These are phyloP conservation scores for Salvia splendens DNA, from an alignment of 257 asterid species.

Conservation along the genomic window DNA sequence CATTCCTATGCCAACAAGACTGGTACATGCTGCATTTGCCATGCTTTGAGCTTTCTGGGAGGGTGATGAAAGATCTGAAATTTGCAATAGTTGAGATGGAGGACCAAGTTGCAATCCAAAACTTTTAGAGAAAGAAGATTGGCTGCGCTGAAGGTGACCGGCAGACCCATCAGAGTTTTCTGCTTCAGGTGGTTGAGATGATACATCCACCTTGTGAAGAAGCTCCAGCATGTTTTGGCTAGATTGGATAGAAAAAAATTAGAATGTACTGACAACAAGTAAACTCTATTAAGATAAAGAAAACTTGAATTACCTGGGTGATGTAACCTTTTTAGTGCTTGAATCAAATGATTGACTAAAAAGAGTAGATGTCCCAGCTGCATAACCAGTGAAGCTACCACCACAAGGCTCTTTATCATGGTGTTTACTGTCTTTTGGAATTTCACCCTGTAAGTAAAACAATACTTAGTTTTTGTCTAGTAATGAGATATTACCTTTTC, in stretches of 20 bases:
- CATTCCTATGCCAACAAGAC: conserved; percentile 45
- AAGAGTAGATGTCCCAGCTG: conserved; percentile 40
- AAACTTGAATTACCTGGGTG: conserved; percentile 52
- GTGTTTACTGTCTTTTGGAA: conserved; percentile 47
- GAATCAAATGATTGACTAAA: conserved; percentile 48
- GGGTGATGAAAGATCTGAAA: conserved; percentile 46
- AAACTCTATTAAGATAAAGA: conserved; percentile 11
- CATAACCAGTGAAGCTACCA: conserved; percentile 44
- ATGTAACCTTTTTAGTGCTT: conserved; percentile 42
- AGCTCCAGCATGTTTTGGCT: conserved; percentile 95
- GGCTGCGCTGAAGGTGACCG: conserved; percentile 52
- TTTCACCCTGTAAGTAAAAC: conserved; percentile 55
- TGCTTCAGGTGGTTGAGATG: conserved; percentile 52
- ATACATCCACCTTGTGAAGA: conserved; percentile 79
- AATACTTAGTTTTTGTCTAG: conserved; percentile 13
- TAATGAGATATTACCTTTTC: conserved; percentile 49
- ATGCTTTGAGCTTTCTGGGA: conserved; percentile 47
- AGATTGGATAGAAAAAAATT: conserved; percentile 29
- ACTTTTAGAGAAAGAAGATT: conserved; percentile 72
- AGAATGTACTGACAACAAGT: background rate
- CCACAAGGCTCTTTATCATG: conserved; percentile 43
- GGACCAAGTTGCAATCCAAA: conserved; percentile 95
- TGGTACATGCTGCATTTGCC: conserved; percentile 39
- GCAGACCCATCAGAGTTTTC: conserved; percentile 53
- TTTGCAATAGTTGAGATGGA: conserved; percentile 64